Base-by-base conservation (phyloP, 371 early-diverging fungal species). In the Smittium mucronatum region DNA sequence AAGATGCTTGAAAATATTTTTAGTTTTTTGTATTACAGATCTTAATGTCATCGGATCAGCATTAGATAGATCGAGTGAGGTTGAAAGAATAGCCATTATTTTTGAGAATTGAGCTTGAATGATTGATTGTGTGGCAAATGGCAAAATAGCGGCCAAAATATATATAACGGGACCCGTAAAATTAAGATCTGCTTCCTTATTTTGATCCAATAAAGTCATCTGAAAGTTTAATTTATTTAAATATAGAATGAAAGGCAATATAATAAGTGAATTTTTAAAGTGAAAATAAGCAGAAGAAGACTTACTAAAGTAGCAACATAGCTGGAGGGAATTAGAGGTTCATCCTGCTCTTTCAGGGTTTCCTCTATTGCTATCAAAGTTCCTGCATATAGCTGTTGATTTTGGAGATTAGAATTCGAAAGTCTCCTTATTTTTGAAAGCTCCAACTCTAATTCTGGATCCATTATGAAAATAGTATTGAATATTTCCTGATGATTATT, bases 341-440 rank as follows among this genome's bases (percentile, higher is more conserved):
- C 8, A 47, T 57, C 57, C n/a, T 67, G 47, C 26, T 36, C 57
- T 64, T 36, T 64, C 5, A 34, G 25, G 31, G 59, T 59, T 28
- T 91, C 90, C 76, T 95, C 96, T 61, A 94, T 87, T 29, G 94
- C 96, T 58, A 88, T 71, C 70, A 95, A 82, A 33, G 91, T 87
- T 34, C 87, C 83, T 63, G 90, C 93, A 74, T 83, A 84, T 76
- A 88, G 83, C 70, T 87, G 85, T 78, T 93, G 93, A 80, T 93
- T 93, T 63, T 86, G 87, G 73, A 90, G 82, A 74, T 89, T 90
- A 70, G 91, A 91, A 76, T 80, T 83, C 65, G 84, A 75, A 76
- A 93, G 93, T 21, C 70, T 67, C 64, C 81, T 80, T 66, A 81
- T 72, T 69, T 73, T 78, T 17, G 36, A 69, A 61, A 79, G 75